A percentile compares a stretch with the other conserved stretches of the same genome.
These are phyloP conservation scores for Eurotiales sp. DNA, from an alignment of 2,329 filamentous ascomycete species.

Conservation along the genomic window DNA sequence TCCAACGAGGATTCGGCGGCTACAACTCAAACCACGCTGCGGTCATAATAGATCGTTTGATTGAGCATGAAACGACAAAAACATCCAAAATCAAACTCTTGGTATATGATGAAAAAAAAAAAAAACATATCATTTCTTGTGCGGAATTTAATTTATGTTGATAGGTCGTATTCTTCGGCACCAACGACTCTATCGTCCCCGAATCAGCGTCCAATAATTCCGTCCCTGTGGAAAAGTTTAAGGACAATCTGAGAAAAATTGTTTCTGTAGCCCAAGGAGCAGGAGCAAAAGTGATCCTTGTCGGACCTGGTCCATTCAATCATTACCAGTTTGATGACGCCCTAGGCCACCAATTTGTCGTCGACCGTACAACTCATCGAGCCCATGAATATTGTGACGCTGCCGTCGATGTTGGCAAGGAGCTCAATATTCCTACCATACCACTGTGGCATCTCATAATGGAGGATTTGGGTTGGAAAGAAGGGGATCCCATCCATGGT, in stretches of 20 bases:
- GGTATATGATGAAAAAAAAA: not conserved
- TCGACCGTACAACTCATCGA: conserved; percentile 1
- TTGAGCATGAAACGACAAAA: not conserved
- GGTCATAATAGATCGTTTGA: not conserved
- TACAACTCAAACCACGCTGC: conserved; percentile 2
- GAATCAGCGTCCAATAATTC: conserved; percentile 1
- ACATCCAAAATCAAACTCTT: not conserved
- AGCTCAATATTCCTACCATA: not conserved
- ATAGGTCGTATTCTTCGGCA: conserved; percentile 3
- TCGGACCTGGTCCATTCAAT: conserved; percentile 6
- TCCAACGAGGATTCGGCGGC: conserved; percentile 6
- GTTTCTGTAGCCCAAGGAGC: not conserved
- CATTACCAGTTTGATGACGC: conserved; percentile 7
- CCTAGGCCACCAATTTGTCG: not conserved
- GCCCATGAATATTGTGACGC: conserved; percentile 7
- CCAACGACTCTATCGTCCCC: conserved; percentile 7
- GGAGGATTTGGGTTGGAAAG: conserved; percentile 3
- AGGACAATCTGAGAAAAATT: conserved; percentile 1
- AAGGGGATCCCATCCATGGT: conserved; percentile 7
- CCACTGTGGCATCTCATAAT: conserved; percentile 7
- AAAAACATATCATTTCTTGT: too few species aligned
- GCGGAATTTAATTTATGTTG: not conserved
- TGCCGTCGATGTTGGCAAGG: conserved; percentile 1
- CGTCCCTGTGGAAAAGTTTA: not conserved
- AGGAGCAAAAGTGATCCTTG: not conserved